A percentile compares a stretch with the other conserved stretches of the same genome.
These are phyloP conservation scores for Cercospora nicotianae DNA, from an alignment of 2,329 filamentous ascomycete genomes.

Conservation along the genomic window DNA sequence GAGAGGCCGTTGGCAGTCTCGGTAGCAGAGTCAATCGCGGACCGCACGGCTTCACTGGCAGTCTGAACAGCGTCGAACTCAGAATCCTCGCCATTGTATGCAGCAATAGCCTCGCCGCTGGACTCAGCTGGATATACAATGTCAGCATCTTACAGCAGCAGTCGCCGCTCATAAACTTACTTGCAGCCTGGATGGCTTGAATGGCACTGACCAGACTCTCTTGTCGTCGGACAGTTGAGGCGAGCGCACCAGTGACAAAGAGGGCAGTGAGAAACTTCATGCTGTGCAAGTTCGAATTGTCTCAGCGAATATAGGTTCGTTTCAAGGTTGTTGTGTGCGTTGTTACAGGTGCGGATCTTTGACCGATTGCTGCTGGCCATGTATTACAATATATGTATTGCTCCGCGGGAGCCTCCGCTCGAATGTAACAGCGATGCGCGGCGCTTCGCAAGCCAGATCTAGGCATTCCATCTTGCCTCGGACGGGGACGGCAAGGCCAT, in stretches of 20 bases:
- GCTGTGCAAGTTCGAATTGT: neutral
- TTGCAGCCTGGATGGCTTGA: neutral
- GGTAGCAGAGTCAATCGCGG: neutral
- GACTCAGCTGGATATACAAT: neutral
- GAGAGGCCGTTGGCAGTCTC: neutral
- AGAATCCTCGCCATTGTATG: neutral
- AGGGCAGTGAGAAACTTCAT: neutral
- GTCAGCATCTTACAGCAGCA: neutral
- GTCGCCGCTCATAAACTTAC: neutral
- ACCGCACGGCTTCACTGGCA: neutral
- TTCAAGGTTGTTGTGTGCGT: neutral
- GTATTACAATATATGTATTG: neutral
- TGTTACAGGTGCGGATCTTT: neutral
- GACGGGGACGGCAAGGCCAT: neutral
- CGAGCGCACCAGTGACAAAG: neutral
- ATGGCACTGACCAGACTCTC: neutral
- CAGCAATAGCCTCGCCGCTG: neutral
- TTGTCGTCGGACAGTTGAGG: neutral
- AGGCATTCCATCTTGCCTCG: neutral
- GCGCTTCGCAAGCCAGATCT: neutral
- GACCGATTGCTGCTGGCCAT: neutral
- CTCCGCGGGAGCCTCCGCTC: neutral
- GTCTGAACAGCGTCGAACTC: neutral
- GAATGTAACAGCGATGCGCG: neutral
- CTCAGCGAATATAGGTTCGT: neutral